Conservation (phyloP, 2,329 filamentous ascomycete species). For the Plenodomus tracheiphilus region DNA sequence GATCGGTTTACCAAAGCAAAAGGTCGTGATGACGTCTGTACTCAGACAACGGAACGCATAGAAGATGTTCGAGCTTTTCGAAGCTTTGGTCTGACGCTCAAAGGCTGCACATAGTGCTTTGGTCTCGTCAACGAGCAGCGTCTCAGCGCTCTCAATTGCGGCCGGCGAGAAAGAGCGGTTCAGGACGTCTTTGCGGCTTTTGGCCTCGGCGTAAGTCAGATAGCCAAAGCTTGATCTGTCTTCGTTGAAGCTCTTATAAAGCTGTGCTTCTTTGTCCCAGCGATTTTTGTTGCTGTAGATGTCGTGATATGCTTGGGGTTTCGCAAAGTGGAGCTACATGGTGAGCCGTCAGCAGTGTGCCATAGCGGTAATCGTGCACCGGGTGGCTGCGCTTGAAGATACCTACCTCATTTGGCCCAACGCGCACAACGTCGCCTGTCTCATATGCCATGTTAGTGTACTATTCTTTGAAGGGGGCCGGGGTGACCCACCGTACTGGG, state of each 20-base stretch:
- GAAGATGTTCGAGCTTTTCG: constrained; percentile 25
- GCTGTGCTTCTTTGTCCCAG: constrained; percentile 48
- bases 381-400: not conserved
- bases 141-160: constrained; percentile 43
- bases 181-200: constrained; percentile 49
- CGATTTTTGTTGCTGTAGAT: constrained; percentile 49
- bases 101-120: constrained; percentile 39
- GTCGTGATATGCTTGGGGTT: constrained; percentile 48
- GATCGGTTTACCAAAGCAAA: constrained; percentile 49
- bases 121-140: constrained; percentile 43
- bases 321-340: constrained; percentile 49
- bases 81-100: constrained; percentile 22
- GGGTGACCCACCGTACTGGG: constrained; percentile 26
- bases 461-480: not conserved
- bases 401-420: constrained; percentile 36
- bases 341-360: constrained; percentile 12
- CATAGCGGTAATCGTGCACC: not conserved
- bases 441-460: constrained; percentile 9
- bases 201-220: constrained; percentile 45
- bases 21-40: constrained; percentile 35
- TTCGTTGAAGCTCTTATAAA: constrained; percentile 49
- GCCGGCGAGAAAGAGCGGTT: constrained; percentile 48
- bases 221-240: constrained; percentile 50
- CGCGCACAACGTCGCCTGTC: constrained; percentile 30
- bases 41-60: constrained; percentile 27